Evolutionary conservation across 495 filamentous ascomycete species (phyloP).

Genomic region (Talaromyces proteolyticus): DNA sequence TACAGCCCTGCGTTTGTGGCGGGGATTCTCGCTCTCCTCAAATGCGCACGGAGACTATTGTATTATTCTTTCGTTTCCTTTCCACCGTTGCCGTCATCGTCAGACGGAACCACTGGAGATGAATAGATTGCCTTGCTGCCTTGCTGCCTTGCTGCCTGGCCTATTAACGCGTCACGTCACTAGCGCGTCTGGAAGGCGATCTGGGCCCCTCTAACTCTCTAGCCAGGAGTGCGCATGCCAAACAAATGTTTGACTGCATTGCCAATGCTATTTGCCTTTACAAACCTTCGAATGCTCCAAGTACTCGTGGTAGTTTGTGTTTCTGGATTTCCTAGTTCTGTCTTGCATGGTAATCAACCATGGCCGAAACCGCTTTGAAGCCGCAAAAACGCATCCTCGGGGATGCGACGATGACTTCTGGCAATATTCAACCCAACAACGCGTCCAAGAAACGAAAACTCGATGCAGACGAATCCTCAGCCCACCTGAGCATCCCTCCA

Average conservation of each 20-base stretch:
- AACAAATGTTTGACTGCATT: slow-evolving; percentile 1
- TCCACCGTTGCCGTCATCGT: no score
- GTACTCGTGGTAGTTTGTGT: no score
- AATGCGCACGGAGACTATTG: no score
- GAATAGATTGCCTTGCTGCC: slow-evolving; percentile 3
- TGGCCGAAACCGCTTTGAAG: slow-evolving; percentile 45
- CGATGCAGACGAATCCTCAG: slow-evolving; percentile 48
- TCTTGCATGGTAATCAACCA: slow-evolving; percentile 13
- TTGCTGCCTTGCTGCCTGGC: not conserved
- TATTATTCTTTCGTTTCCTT: no score
- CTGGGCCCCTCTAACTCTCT: no score
- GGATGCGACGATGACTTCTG: slow-evolving; percentile 49
- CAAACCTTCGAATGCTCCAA: no score
- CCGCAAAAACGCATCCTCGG: slow-evolving; percentile 54
- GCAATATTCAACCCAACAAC: slow-evolving; percentile 37
- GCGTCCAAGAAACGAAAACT: slow-evolving; percentile 74
- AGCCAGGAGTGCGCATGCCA: no score
- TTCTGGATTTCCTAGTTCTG: not conserved
- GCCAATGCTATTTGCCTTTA: no score
- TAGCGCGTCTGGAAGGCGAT: not conserved
- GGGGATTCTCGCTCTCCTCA: no score
- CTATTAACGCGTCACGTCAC: slow-evolving; percentile 1
- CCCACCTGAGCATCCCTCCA: slow-evolving; percentile 51
- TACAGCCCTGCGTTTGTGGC: no score
- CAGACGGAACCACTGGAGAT: not conserved